Conservation (phyloP, 2,329 filamentous ascomycete species). For the Pseudogymnoascus pannorum region DNA sequence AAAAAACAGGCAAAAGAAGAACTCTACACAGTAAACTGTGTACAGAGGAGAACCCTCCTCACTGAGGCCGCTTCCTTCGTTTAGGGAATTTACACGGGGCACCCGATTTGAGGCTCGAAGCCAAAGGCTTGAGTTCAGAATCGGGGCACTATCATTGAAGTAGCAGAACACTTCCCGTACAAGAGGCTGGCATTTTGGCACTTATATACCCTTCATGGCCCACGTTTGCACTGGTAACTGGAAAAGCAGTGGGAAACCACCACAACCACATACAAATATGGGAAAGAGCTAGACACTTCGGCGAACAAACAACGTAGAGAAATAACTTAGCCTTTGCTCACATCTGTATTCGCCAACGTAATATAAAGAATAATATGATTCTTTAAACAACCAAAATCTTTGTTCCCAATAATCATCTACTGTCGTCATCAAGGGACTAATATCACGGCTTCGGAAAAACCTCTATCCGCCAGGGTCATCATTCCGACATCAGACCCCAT, state of each 20-base stretch:
- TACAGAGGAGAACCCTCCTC: conserved; percentile 1
- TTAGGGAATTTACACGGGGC: neutral
- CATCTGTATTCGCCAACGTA: neutral
- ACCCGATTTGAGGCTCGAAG: neutral
- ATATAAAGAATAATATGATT: neutral
- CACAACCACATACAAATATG: neutral
- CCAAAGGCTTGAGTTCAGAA: neutral
- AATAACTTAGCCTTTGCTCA: neutral
- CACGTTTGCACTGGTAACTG: neutral
- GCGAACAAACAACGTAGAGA: neutral
- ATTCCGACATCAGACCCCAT: neutral
- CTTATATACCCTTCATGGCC: neutral
- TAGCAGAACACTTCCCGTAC: neutral
- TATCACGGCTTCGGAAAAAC: neutral
- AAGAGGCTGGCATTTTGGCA: neutral
- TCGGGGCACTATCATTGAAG: neutral
- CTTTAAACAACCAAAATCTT: neutral
- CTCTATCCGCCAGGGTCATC: neutral
- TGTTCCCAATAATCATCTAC: neutral
- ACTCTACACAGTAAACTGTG: neutral
- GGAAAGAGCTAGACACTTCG: neutral
- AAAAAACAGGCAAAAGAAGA: neutral
- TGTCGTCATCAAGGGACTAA: neutral
- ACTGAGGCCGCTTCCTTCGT: neutral
- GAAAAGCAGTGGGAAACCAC: neutral